Percentiles rank a stretch among this genome's conserved stretches.
These are phyloP conservation scores for Fusarium tjaetaba DNA, from an alignment of 2,329 filamentous ascomycete genomes.

Conservation along the genomic window DNA sequence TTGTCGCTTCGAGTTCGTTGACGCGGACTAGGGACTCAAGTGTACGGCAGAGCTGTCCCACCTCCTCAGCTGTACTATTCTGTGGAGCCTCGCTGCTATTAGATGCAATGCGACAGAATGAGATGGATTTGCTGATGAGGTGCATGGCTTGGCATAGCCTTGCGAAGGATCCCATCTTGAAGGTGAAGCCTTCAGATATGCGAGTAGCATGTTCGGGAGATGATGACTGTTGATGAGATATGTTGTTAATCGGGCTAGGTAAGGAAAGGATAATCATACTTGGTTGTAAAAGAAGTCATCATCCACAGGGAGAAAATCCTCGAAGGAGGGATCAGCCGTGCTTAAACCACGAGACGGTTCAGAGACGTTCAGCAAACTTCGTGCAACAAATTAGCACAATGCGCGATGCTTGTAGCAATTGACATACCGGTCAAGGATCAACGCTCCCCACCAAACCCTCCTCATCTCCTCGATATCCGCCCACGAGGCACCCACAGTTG, in stretches of 20 bases:
- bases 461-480: not conserved
- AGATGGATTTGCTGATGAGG: not conserved
- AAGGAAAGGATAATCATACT: not conserved
- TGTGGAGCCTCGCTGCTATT: fast-evolving
- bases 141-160: not conserved
- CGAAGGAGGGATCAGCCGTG: not conserved
- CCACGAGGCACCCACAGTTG: not conserved
- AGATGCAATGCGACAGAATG: fast-evolving
- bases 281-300: not conserved
- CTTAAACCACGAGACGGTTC: not conserved
- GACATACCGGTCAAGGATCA: not conserved
- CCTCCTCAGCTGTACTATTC: not conserved
- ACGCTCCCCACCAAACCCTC: not conserved
- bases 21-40: not conserved
- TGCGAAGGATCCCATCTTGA: not conserved
- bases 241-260: fast-evolving
- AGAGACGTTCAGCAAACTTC: not conserved
- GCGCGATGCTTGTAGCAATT: not conserved
- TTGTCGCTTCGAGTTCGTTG: not conserved
- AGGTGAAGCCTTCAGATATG: not conserved
- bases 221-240: not conserved
- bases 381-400: fast-evolving
- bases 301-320: not conserved
- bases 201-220: not conserved
- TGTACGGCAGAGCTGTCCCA: not conserved